phyloP scores from a whole-genome alignment of 73 alveolate species.

The Paramecium bursaria region DNA sequence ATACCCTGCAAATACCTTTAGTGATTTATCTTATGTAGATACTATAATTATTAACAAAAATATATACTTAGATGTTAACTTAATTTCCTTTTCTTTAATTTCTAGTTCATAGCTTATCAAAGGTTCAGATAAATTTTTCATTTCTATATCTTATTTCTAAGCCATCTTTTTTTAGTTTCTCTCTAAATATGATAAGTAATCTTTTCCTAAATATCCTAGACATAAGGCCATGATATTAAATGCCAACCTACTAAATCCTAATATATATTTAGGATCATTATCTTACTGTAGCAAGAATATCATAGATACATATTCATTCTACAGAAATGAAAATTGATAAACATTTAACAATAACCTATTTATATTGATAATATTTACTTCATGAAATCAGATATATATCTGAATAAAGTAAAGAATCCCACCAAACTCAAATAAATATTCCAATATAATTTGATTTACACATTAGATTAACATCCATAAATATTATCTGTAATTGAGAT shows the following conservation, averaged over 20 bases:
- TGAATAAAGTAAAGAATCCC: conserved; percentile 28
- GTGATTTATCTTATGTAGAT: no score
- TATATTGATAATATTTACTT: not conserved
- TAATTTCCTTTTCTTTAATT: no score
- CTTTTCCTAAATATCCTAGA: conserved; percentile 52
- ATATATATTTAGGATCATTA: not conserved
- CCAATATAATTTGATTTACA: conserved; percentile 14
- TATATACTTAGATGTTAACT: no score
- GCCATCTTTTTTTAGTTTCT: no score
- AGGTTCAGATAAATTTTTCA: no score
- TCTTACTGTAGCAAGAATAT: no score
- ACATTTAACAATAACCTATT: conserved; percentile 8
- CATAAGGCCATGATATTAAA: conserved; percentile 29
- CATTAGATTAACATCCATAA: not conserved
- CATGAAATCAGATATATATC: conserved; percentile 31
- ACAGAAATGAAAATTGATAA: no score
- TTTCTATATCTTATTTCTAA: no score
- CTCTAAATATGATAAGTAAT: conserved; percentile 27
- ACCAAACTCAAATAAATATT: conserved; percentile 13
- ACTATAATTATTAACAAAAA: no score
- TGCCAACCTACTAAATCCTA: conserved; percentile 23
- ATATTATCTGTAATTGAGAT: not conserved
- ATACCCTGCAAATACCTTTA: no score
- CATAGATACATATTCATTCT: no score
- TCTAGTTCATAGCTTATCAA: no score